phyloP scores from a whole-genome alignment of 129 eudicot genomes.

The Helianthus annuus region DNA sequence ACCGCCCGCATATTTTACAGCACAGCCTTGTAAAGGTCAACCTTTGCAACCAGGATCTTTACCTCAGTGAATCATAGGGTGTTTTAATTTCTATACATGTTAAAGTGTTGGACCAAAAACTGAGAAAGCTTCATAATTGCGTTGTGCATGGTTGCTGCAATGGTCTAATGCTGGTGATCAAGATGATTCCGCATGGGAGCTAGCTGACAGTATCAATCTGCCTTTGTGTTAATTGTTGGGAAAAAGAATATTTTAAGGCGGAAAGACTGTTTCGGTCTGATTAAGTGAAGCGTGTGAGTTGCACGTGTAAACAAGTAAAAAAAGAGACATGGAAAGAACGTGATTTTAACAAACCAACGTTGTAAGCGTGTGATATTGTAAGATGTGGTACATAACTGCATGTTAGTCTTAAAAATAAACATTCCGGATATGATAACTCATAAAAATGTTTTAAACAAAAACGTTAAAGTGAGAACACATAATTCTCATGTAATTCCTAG shows the following conservation, averaged over 20 bases:
- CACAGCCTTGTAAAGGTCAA: too few species aligned
- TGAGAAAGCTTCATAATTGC: neutral
- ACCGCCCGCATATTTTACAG: too few species aligned
- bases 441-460: neutral
- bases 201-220: neutral
- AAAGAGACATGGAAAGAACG: neutral
- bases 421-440: neutral
- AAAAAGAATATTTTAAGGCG: too few species aligned
- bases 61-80: too few species aligned
- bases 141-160: neutral
- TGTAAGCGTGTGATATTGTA: neutral
- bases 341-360: neutral
- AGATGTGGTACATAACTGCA: neutral
- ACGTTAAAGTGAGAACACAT: conserved; percentile 8
- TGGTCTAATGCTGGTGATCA: neutral
- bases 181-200: neutral
- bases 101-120: neutral
- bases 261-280: too few species aligned
- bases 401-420: neutral
- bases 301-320: neutral
- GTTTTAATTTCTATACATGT: too few species aligned
- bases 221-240: too few species aligned
- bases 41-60: too few species aligned
- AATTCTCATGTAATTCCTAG: conserved; percentile 21
- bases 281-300: neutral